These are phyloP conservation scores for Neurospora sp. DNA, from an alignment of 2,329 filamentous ascomycete genomes.

Conservation along the genomic window DNA sequence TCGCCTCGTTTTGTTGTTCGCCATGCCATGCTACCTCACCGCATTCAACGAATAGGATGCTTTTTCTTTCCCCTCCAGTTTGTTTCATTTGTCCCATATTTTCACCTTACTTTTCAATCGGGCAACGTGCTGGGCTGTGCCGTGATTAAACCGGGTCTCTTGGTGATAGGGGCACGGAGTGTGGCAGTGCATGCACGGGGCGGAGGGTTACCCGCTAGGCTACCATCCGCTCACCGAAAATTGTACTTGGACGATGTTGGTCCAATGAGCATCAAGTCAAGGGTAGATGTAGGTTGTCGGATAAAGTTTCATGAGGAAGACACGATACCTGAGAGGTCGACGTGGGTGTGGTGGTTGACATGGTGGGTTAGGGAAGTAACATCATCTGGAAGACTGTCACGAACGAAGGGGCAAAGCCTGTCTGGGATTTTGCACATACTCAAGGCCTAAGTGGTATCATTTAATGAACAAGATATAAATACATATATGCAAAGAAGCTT, in stretches of 20 bases:
- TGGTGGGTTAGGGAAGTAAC: background rate
- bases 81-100: background rate
- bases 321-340: background rate
- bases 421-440: background rate
- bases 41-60: background rate
- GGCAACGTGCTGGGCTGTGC: background rate
- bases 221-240: background rate
- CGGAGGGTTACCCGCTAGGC: background rate
- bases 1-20: background rate
- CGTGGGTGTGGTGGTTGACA: background rate
- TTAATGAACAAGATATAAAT: background rate
- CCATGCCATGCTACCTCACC: background rate
- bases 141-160: background rate
- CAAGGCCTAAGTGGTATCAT: background rate
- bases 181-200: background rate
- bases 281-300: background rate
- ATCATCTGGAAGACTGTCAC: background rate
- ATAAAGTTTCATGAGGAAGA: background rate
- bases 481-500: background rate
- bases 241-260: background rate
- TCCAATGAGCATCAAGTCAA: background rate
- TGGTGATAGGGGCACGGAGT: background rate
- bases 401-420: background rate
- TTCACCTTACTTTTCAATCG: no score
- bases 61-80: background rate